Percentiles rank a stretch among this genome's conserved stretches.
These are phyloP conservation scores for Phlebopus sp. DNA, from an alignment of 1,284 basidiomycete genomes.

Conservation along the genomic window DNA sequence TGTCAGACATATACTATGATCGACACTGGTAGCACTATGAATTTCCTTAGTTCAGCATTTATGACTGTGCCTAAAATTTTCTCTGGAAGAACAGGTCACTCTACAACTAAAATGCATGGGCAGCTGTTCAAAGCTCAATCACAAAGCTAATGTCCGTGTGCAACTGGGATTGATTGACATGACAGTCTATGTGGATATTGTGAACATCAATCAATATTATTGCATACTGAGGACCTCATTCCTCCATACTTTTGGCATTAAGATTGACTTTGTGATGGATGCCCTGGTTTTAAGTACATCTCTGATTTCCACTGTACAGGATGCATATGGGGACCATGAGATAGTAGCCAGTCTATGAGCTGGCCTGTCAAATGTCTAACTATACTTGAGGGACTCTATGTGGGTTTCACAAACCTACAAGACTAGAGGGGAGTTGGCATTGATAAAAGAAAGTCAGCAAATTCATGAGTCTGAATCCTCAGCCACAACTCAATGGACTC, in stretches of 20 bases:
- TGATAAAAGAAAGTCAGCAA: too few relatives aligned
- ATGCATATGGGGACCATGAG: neutral
- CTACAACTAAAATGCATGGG: slow-evolving; percentile 14
- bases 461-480: neutral
- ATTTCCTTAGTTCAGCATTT: neutral
- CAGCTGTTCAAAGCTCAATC: slow-evolving; percentile 13
- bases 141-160: neutral
- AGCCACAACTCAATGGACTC: neutral
- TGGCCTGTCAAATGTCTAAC: too few relatives aligned
- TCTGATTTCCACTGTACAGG: neutral
- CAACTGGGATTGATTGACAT: neutral
- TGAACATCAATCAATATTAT: slow-evolving; percentile 15
- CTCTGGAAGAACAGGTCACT: slow-evolving; percentile 7
- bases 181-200: slow-evolving; percentile 12
- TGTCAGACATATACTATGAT: neutral
- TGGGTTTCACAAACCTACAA: too few relatives aligned
- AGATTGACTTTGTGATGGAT: slow-evolving; percentile 3
- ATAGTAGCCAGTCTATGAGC: too few relatives aligned
- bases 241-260: too few relatives aligned
- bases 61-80: neutral
- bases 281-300: neutral
- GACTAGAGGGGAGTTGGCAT: too few relatives aligned
- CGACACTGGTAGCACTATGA: neutral
- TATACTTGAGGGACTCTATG: too few relatives aligned
- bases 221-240: slow-evolving; percentile 8